Evolutionary conservation across 352 stramenopile genomes (phyloP), one percentile per base, ranked within the genome.

Genomic region (Globisporangium middletonii): DNA sequence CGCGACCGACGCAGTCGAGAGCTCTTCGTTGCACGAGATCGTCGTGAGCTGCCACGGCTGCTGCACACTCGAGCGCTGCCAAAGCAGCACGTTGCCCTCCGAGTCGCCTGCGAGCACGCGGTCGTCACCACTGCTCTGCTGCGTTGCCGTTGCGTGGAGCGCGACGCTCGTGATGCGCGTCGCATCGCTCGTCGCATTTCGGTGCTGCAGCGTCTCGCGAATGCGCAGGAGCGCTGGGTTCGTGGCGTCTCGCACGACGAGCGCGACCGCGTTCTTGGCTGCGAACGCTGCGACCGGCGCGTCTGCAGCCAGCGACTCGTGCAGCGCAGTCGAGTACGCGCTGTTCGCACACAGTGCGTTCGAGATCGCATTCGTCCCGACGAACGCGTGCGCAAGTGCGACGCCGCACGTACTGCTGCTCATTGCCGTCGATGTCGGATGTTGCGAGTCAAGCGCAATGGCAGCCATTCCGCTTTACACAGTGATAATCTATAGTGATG

Each of bases 51-150:
- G 47, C 73, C 73, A 79, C 18, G 51, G 37, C 7, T 43, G 28
- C 1, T 48, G 43, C 4, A 18, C 41, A 1, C 8, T 3, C 1
- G 12, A 15, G 0, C 9, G 52, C 13, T 63, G 62, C 80, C 80
- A 90, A 4, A 88, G 64, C 27, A 86, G 71, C n/a, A 85, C 76
- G 51, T 70, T 68, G 26, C 80, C 77, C 51, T 84, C 68, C 48
- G 77, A 83, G 60, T 90, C 76, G 7, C 77, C 80, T 3, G 76
- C 80, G 3, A 90, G n/a, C 28, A 90, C 72, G 15, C 57, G 63
- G n/a, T 37, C 48, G 46, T 27, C 46, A 19, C 13, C 12, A 30
- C 18, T 23, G n/a, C 18, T n/a, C 15, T 41, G 35, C 3, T 49
- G 49, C 11, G 11, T 30, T 0, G 11, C 5, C 1, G 57, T 19